Evolutionary conservation across 140 eudicot genomes (phyloP), one percentile per base, ranked within the genome.

Genomic region (Senecio squalidus): DNA sequence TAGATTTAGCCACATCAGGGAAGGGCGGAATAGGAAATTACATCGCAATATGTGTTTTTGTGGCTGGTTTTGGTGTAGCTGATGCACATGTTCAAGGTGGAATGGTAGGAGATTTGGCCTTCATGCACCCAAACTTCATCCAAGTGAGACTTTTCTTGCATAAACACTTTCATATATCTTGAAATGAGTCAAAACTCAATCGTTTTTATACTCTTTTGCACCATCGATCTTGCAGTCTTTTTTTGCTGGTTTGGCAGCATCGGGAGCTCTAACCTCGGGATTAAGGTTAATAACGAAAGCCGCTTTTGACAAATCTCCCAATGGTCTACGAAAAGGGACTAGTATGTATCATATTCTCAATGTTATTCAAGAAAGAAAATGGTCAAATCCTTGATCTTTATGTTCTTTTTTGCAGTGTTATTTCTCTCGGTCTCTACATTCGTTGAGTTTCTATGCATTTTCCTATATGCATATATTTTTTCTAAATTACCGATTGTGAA

Each of bases 81-180:
- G 89, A 85, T 73, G 95, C 89, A 26, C 80, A 66, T 73, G 83
- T 77, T 58, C 78, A 79, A 74, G 95, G 90, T 57, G 95, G 95
- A 65, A 71, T 82, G 84, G 81, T 76, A 7, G 95, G 90, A n/a
- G 95, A 85, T 38, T 46, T 85, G 46, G 64, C 95, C 38, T 76
- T 78, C 60, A 85, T 85, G 95, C 31, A 60, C 16, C 95, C 86
- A 24, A 90, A 82, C 46, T 85, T 85, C 60, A 74, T 85, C 36
- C 95, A 85, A 67, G 95, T 85, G 38, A 13, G 29, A 0, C 15
- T 44, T 6, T 1, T n/a, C 1, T 6, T 15, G 23, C 4, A n/a
- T n/a, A n/a, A n/a, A n/a, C 43, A 36, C 43, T 36, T 36, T 5
- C 10, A 36, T 36, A 36, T 36, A n/a, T 36, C 4, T 9, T 36